Evolutionary conservation across 805 yeast species (phyloP), one percentile per base, ranked within the genome.

Genomic region (Candida endomychidarum): DNA sequence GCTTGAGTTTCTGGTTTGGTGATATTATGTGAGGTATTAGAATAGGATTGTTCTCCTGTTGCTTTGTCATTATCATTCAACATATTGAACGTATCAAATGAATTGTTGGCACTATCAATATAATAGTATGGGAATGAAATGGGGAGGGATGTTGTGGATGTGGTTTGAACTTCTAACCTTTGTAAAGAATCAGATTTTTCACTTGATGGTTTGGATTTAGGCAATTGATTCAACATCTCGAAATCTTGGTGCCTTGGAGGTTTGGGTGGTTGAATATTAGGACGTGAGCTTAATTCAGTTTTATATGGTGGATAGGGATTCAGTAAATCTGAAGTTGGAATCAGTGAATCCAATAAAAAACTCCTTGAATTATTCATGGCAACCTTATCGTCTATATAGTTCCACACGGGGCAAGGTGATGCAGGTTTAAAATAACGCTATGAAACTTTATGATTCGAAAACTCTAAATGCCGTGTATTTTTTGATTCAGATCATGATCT

Each of bases 61-160:
- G 30, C 9, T 8, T 19, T 23, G 11, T 41, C 36, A 9, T 34
- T 19, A 12, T 19, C 28, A 34, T 43, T 37, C 10, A 58, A 44
- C 20, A 63, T 21, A 37, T 53, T 48, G 35, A 60, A 48, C 1
- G 65, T 58, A 31, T 61, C 67, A 25, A 58, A 47, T 4, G 61
- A 53, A 34, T 50, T 50, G 37, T 46, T 39, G 16, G 47, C 38
- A 24, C 46, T 52, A 31, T 52, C 49, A 16, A 52, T 43, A 39
- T 57, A 56, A 30, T 50, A 49, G 43, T 56, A 53, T 2, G 65
- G 66, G 34, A 56, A 51, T 9, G 65, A 59, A 12, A 58, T 47
- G 0, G 66, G 63, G 2, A 57, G 16, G 4, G 66, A 60, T 4
- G 53, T 45, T 8, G 60, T 48, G 3, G 65, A 61, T 2, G 54